Evolutionary conservation across 768 basidiomycete species (phyloP), one percentile per base, ranked within the genome.

Genomic region (Macrolepiota dolichaula): DNA sequence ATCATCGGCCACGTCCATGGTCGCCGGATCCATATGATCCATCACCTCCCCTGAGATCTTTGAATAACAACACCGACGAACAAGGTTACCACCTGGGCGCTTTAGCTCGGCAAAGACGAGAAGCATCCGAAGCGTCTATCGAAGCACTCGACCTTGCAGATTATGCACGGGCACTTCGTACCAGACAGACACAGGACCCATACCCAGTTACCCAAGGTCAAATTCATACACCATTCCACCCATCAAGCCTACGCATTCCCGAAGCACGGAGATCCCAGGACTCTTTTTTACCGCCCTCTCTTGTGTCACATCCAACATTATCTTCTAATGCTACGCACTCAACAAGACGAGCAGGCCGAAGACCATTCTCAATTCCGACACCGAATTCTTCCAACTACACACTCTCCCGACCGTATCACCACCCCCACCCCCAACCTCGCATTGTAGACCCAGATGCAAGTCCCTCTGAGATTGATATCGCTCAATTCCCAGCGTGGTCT

Each of bases 101-200:
- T 38, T 51, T 67, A 13, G 64, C 59, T 37, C 64, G 63, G 36
- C 67, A 66, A 35, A 62, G 74, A 29, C 71, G 82, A 62, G 84
- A 87, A 61, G 73, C 80, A 3, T 86, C 87, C 5, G 88, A 89
- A 61, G 80, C 78, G 27, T 88, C 86, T 57, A 80, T 89, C 1
- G 87, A 89, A 68, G 87, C 87, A 2, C 79, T 89, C 57, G 88
- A 91, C 72, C 77, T 91, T 24, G 87, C 87, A 35, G 88, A 89
- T 70, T 91, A 89, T 71, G 78, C 86, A 6, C 73, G 70, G 62
- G 83, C 83, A 19, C 76, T 87, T 24, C 73, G 76, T 42, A 56
- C 72, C 36, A 71, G 77, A 62, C 72, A 72, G 67, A 64, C 68
- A 50, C 65, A 72, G 51, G 73, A 75, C 65, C 72, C 70, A 29